Percentiles rank a stretch among this genome's conserved stretches.
These are phyloP conservation scores for Magnusiomyces ingens DNA, from an alignment of 1,139 yeast genomes.

Conservation along the genomic window DNA sequence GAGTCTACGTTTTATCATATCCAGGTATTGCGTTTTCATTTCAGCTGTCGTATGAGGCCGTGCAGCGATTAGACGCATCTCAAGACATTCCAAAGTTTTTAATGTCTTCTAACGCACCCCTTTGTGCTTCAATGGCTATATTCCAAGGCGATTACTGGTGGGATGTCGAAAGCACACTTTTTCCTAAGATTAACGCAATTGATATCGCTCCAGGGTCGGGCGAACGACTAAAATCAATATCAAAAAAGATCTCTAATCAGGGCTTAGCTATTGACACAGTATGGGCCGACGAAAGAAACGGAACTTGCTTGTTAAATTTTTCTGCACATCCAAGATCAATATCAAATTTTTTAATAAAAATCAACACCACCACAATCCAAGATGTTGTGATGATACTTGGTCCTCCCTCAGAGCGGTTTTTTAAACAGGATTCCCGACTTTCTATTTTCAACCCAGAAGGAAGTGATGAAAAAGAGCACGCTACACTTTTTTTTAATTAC, in stretches of 20 bases:
- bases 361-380: slow-evolving; percentile 25
- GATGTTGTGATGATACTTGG: slow-evolving; percentile 29
- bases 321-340: slow-evolving; percentile 18
- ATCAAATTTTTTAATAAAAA: slow-evolving; percentile 13
- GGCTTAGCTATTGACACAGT: slow-evolving; percentile 16
- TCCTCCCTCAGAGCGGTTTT: slow-evolving; percentile 30
- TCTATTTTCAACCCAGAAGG: slow-evolving; percentile 26
- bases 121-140: slow-evolving; percentile 26
- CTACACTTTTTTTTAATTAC: slow-evolving; percentile 29
- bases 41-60: slow-evolving; percentile 15
- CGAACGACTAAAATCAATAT: background rate
- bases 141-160: slow-evolving; percentile 29
- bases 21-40: slow-evolving; percentile 32
- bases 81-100: slow-evolving; percentile 17
- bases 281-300: slow-evolving; percentile 13
- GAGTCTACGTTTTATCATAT: slow-evolving; percentile 26
- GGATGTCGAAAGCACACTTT: slow-evolving; percentile 19
- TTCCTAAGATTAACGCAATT: background rate
- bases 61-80: slow-evolving; percentile 5
- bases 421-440: slow-evolving; percentile 28
- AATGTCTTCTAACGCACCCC: slow-evolving; percentile 20
- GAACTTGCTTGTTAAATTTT: slow-evolving; percentile 17
- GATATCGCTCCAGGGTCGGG: background rate
- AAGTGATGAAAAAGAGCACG: slow-evolving; percentile 15
- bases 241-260: background rate